Percentiles rank a stretch among this genome's conserved stretches.
phyloP scores from a whole-genome alignment of 177 flowering plant species.

The Vitis hybrid region DNA sequence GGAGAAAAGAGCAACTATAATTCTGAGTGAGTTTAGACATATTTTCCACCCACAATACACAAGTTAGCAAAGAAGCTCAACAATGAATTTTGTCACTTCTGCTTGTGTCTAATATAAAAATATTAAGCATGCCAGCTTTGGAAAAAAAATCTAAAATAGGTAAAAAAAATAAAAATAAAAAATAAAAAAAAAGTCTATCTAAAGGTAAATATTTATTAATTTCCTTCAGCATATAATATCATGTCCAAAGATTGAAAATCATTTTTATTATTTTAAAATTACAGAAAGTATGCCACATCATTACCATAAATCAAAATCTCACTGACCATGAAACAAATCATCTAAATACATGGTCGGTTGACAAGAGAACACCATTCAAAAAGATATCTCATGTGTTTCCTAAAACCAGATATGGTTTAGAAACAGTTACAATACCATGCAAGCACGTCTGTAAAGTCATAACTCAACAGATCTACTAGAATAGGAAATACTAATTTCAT shows the following conservation, averaged over 20 bases:
- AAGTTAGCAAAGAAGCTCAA: no score
- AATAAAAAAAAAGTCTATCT: no score
- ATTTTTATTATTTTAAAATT: neutral
- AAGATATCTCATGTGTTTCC: no score
- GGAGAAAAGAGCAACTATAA: no score
- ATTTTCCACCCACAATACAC: no score
- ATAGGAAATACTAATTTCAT: neutral
- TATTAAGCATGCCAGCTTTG: no score
- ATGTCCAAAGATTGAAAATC: neutral
- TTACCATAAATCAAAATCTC: neutral
- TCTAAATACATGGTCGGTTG: neutral
- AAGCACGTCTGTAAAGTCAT: neutral
- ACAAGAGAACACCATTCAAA: neutral
- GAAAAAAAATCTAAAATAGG: no score
- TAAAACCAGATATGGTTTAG: neutral
- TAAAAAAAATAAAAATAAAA: no score
- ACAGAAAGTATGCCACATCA: neutral
- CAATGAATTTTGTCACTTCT: no score
- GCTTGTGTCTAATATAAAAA: no score
- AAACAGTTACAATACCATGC: neutral
- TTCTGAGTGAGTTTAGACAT: no score
- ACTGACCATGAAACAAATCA: neutral
- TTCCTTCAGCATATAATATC: neutral
- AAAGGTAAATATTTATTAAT: no score
- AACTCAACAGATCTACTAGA: neutral